A percentile compares a stretch with the other conserved stretches of the same genome.
Conservation (phyloP, 2,329 filamentous ascomycete genomes). For the Hypoxylon sp. region DNA sequence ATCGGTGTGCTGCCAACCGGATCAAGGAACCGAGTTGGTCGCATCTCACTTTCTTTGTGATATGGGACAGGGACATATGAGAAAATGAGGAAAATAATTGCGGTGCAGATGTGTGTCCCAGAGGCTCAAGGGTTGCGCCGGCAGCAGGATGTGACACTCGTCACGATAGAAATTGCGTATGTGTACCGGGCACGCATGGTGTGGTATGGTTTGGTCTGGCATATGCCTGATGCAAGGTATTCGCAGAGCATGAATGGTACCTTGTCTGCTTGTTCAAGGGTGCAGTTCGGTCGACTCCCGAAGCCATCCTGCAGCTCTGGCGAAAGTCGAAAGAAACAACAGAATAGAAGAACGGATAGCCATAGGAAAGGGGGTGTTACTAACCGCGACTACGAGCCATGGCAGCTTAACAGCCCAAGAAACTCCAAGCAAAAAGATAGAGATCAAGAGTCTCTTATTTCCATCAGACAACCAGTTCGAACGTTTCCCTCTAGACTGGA, state of each 20-base stretch:
- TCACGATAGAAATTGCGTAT: conserved; percentile 4
- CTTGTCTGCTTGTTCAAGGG: conserved; percentile 9
- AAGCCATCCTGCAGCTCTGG: conserved; percentile 6
- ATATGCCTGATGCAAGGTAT: conserved; percentile 31
- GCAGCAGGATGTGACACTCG: conserved; percentile 11
- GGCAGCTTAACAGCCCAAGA: conserved; percentile 41
- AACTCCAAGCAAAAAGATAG: conserved; percentile 19
- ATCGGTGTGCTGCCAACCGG: conserved; percentile 29
- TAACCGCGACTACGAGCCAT: conserved; percentile 65
- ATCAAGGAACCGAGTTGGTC: conserved; percentile 6
- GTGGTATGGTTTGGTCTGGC: conserved; percentile 20
- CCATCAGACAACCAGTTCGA: conserved; percentile 26
- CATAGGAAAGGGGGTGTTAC: conserved; percentile 45
- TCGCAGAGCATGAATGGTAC: conserved; percentile 26
- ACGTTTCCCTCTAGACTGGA: conserved; percentile 16
- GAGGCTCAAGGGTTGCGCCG: conserved; percentile 10
- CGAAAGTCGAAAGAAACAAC: conserved; percentile 18
- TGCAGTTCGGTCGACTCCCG: conserved; percentile 9
- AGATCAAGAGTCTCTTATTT: conserved; percentile 23
- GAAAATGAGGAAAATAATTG: too few species aligned
- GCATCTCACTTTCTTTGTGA: conserved; percentile 14
- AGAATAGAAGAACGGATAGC: conserved; percentile 15
- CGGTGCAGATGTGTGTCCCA: conserved; percentile 17
- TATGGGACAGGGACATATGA: too few species aligned
- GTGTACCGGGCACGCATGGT: too few species aligned